Percentiles rank a stretch among this genome's conserved stretches.
Conservation (phyloP, 768 basidiomycete species). For the Termitomyces sp. region DNA sequence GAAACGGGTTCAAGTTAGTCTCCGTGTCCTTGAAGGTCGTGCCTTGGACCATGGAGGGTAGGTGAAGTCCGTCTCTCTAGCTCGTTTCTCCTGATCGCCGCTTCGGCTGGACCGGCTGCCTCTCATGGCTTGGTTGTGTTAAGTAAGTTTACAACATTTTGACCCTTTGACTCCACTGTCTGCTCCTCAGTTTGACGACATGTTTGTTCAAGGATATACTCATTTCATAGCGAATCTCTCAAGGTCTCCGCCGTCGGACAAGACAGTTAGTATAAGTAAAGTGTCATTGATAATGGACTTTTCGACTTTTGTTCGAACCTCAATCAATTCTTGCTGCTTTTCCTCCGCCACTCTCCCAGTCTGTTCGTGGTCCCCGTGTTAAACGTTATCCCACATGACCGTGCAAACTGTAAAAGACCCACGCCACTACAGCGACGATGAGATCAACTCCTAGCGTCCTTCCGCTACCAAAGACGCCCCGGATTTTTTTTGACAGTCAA, state of each 20-base stretch:
- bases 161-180: background rate
- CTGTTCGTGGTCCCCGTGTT: background rate
- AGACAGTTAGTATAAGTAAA: background rate
- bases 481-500: background rate
- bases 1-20: conserved; percentile 1
- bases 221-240: too few species aligned
- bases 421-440: background rate
- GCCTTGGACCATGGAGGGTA: background rate
- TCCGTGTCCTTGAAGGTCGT: background rate
- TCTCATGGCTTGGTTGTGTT: background rate
- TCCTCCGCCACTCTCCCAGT: background rate
- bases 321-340: too few species aligned
- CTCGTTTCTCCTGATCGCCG: background rate
- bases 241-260: too few species aligned
- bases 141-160: background rate
- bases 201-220: too few species aligned
- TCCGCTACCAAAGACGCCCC: background rate
- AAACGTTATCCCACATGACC: too few species aligned
- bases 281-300: background rate
- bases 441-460: background rate
- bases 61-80: background rate
- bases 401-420: background rate
- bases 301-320: background rate
- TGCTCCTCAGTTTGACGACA: background rate
- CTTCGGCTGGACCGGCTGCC: background rate